These are phyloP conservation scores for Fusarium transvaalense DNA, from an alignment of 2,329 filamentous ascomycete genomes.

Conservation along the genomic window DNA sequence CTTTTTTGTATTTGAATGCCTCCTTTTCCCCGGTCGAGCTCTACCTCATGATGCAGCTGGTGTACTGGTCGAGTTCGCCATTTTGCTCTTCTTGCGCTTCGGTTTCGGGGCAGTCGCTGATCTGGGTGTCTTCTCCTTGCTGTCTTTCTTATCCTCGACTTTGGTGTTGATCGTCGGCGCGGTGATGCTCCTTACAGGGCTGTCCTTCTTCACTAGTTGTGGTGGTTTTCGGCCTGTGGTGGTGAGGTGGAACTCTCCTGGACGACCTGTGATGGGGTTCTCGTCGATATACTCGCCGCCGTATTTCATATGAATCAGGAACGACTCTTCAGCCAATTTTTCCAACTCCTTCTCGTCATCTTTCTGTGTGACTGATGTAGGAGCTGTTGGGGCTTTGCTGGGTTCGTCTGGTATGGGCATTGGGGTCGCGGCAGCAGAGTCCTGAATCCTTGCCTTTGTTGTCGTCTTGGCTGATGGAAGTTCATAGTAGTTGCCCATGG, in stretches of 20 bases:
- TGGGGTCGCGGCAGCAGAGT: slow-evolving; percentile 63
- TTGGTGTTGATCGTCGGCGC: slow-evolving; percentile 58
- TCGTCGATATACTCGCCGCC: slow-evolving; percentile 76
- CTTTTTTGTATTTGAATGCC: slow-evolving; percentile 19
- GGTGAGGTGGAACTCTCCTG: slow-evolving; percentile 74
- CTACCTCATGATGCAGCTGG: slow-evolving; percentile 49
- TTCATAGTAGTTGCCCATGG: slow-evolving; percentile 66
- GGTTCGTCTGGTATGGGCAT: slow-evolving; percentile 55
- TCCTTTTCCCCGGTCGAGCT: not conserved
- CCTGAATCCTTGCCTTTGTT: slow-evolving; percentile 50
- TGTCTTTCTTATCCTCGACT: slow-evolving; percentile 60
- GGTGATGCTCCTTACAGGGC: slow-evolving; percentile 52
- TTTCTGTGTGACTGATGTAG: slow-evolving; percentile 50
- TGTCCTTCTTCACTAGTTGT: slow-evolving; percentile 48
- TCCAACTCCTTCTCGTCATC: slow-evolving; percentile 58
- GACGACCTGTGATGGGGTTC: slow-evolving; percentile 75
- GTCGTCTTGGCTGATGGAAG: slow-evolving; percentile 51
- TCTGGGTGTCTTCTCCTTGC: slow-evolving; percentile 60
- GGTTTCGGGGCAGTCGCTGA: slow-evolving; percentile 58
- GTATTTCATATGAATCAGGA: slow-evolving; percentile 68
- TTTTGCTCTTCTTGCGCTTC: slow-evolving; percentile 64
- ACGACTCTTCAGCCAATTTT: slow-evolving; percentile 68
- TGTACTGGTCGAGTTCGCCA: slow-evolving; percentile 52
- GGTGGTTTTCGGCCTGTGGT: slow-evolving; percentile 68
- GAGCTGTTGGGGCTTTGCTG: slow-evolving; percentile 41